These are phyloP conservation scores for Parietichytrium sp. DNA, from an alignment of 108 stramenopile species.

Conservation along the genomic window DNA sequence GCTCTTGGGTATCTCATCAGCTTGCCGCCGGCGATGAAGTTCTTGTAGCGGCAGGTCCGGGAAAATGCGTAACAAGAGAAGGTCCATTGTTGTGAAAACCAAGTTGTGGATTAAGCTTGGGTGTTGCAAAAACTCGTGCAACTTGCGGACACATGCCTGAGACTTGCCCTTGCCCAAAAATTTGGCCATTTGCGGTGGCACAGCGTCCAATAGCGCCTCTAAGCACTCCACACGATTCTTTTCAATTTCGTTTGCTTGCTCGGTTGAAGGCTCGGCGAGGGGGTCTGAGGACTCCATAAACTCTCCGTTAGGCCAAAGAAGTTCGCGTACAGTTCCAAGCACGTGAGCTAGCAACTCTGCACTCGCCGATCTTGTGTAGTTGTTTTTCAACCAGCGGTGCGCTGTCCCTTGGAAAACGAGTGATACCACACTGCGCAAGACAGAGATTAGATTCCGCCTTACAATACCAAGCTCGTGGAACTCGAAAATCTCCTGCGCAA, in stretches of 20 bases:
- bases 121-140: conserved; percentile 28
- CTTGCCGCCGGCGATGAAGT: too few relatives aligned
- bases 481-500: conserved; percentile 34
- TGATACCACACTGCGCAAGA: neutral
- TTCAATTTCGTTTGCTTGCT: neutral
- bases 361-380: conserved; percentile 6
- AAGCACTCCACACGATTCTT: neutral
- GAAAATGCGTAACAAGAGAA: conserved; percentile 1
- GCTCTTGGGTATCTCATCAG: too few relatives aligned
- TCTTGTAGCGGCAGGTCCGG: conserved; percentile 23
- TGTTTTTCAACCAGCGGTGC: conserved; percentile 14
- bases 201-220: neutral
- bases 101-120: conserved; percentile 29
- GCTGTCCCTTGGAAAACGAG: conserved; percentile 17
- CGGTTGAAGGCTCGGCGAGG: neutral
- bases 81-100: conserved; percentile 27
- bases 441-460: neutral
- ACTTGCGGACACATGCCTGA: neutral
- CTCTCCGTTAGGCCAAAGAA: neutral
- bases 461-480: conserved; percentile 7
- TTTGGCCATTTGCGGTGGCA: conserved; percentile 19
- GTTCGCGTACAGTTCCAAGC: conserved; percentile 4
- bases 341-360: neutral
- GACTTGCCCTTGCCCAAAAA: conserved; percentile 21
- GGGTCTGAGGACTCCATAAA: neutral